phyloP scores from a whole-genome alignment of 179 eudicot species.

The Spergularia azorica region DNA sequence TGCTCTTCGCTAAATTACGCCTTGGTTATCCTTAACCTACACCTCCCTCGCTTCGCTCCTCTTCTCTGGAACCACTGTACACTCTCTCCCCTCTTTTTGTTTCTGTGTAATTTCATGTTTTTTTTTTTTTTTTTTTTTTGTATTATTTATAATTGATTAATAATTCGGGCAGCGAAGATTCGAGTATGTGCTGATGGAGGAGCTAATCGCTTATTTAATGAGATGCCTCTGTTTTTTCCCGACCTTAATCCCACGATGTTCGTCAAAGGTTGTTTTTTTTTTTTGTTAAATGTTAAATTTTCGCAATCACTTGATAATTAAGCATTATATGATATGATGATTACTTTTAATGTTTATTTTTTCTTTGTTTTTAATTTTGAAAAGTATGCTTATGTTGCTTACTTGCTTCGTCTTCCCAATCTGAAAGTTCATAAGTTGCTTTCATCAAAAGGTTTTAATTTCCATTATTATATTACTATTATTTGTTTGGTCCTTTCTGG shows the following conservation, averaged over 20 bases:
- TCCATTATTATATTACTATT: too few relatives aligned
- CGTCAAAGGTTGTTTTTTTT: conserved; percentile 51
- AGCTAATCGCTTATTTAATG: conserved; percentile 80
- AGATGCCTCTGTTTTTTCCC: conserved; percentile 67
- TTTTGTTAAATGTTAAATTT: neutral
- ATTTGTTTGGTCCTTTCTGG: too few relatives aligned
- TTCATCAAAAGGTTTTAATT: too few relatives aligned
- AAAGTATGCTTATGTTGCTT: neutral
- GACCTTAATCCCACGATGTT: conserved; percentile 40
- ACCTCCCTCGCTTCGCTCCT: conserved; percentile 78
- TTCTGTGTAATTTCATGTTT: neutral
- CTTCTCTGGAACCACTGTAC: conserved; percentile 80
- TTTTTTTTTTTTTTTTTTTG: neutral
- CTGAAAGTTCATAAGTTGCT: too few relatives aligned
- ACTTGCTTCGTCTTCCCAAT: too few relatives aligned
- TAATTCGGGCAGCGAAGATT: conserved; percentile 61
- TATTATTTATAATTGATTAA: conserved; percentile 20
- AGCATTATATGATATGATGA: neutral
- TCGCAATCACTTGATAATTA: neutral
- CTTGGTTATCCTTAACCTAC: conserved; percentile 78
- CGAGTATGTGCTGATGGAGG: conserved; percentile 94
- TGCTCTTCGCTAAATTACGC: conserved; percentile 46
- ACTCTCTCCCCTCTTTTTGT: neutral
- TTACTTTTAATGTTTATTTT: neutral
- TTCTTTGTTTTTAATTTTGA: neutral